phyloP scores from a whole-genome alignment of 1,284 basidiomycete genomes.

The Hymenochaete sp. region DNA sequence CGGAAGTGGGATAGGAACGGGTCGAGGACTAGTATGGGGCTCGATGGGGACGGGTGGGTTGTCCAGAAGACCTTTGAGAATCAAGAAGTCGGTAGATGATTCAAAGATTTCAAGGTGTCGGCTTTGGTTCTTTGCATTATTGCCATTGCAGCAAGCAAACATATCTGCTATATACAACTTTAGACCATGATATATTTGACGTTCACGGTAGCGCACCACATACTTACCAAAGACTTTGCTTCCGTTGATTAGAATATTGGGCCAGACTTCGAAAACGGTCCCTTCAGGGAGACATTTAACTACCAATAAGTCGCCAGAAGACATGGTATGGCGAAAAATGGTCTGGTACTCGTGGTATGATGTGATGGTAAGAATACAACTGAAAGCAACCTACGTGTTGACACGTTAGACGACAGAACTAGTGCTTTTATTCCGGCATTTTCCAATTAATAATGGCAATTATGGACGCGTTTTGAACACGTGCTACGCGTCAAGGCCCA shows the following conservation, averaged over 20 bases:
- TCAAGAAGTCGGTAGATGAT: constrained; percentile 33
- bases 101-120: constrained; percentile 48
- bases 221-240: constrained; percentile 15
- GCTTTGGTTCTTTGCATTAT: constrained; percentile 14
- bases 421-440: too few species aligned
- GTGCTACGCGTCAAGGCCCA: too few species aligned
- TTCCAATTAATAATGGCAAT: too few species aligned
- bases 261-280: constrained; percentile 7
- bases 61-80: constrained; percentile 46
- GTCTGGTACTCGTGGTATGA: too few species aligned
- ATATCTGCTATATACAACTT: constrained; percentile 8
- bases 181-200: too few species aligned
- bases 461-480: too few species aligned
- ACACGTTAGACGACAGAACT: too few species aligned
- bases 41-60: constrained; percentile 30
- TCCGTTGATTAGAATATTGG: constrained; percentile 8
- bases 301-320: too few species aligned
- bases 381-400: too few species aligned
- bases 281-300: constrained; percentile 14
- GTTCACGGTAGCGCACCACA: too few species aligned
- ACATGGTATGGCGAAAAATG: too few species aligned
- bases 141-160: constrained; percentile 12
- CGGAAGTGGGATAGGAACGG: constrained; percentile 44
- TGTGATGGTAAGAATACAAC: too few species aligned
- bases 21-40: constrained; percentile 31